Percentiles rank a stretch among this genome's conserved stretches.
Conservation (phyloP, 805 yeast species). For the Candida fluviatilis region DNA sequence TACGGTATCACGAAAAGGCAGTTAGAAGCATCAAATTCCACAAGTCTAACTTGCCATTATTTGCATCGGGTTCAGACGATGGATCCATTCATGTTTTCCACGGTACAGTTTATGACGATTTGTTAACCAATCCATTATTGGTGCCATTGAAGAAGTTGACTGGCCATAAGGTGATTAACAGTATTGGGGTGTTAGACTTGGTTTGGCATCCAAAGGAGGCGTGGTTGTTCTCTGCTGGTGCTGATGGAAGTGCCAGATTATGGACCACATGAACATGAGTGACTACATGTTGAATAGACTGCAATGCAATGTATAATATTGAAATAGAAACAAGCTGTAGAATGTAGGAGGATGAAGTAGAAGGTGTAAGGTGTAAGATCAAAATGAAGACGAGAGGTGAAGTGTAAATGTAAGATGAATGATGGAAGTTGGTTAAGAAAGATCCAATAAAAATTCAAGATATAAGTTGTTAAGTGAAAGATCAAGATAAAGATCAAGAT, state of each 20-base stretch:
- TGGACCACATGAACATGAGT: constrained; percentile 77
- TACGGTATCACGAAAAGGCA: constrained; percentile 92
- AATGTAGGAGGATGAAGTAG: no score
- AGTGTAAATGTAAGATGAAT: no score
- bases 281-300: neutral
- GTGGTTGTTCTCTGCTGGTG: constrained; percentile 96
- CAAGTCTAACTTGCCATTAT: constrained; percentile 77
- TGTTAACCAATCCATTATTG: constrained; percentile 90
- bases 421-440: no score
- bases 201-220: constrained; percentile 98
- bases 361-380: no score
- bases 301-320: neutral
- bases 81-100: constrained; percentile 93
- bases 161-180: constrained; percentile 78
- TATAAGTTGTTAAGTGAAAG: no score
- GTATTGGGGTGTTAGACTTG: constrained; percentile 81
- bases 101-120: constrained; percentile 91
- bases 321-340: neutral
- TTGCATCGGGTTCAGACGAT: constrained; percentile 94
- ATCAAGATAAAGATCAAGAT: no score
- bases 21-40: constrained; percentile 88
- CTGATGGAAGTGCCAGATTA: constrained; percentile 90
- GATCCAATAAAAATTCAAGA: no score
- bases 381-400: no score
- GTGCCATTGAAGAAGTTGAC: constrained; percentile 93